Conservation (phyloP, 495 filamentous ascomycete species). For the Penicillium robsamsonii region DNA sequence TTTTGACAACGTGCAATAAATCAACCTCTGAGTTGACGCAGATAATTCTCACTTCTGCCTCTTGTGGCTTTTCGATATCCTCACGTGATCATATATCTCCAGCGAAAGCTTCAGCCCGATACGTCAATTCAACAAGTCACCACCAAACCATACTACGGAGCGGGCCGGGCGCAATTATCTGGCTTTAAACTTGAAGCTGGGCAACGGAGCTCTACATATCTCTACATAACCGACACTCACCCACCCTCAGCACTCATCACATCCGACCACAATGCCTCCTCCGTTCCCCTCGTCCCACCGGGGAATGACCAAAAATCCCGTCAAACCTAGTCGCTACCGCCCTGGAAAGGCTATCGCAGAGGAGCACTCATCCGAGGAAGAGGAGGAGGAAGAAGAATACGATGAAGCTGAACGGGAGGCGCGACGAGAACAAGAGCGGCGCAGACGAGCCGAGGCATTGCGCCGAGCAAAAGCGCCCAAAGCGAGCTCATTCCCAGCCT, state of each 20-base stretch:
- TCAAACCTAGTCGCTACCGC: slow-evolving; percentile 73
- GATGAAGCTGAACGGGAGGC: slow-evolving; percentile 50
- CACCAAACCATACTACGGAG: slow-evolving; percentile 34
- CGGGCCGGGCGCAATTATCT: slow-evolving; percentile 19
- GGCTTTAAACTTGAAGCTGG: slow-evolving; percentile 6
- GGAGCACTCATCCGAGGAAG: slow-evolving; percentile 61
- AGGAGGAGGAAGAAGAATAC: slow-evolving; percentile 48
- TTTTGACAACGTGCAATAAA: background rate
- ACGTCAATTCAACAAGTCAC: slow-evolving; percentile 19
- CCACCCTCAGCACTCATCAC: background rate
- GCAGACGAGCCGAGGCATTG: slow-evolving; percentile 30
- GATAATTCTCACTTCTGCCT: background rate
- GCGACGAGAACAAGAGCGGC: slow-evolving; percentile 38
- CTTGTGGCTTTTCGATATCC: background rate
- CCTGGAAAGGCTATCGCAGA: slow-evolving; percentile 77
- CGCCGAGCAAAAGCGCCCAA: slow-evolving; percentile 50
- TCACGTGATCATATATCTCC: slow-evolving; percentile 28
- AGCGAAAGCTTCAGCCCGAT: slow-evolving; percentile 32
- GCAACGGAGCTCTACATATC: slow-evolving; percentile 33
- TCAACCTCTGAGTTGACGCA: background rate
- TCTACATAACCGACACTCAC: background rate
- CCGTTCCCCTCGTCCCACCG: slow-evolving; percentile 53
- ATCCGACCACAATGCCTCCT: slow-evolving; percentile 61
- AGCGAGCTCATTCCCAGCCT: slow-evolving; percentile 58
- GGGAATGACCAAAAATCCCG: slow-evolving; percentile 92